A percentile compares a stretch with the other conserved stretches of the same genome.
phyloP scores from a whole-genome alignment of 2,329 filamentous ascomycete genomes.

The Colletotrichum sp. region DNA sequence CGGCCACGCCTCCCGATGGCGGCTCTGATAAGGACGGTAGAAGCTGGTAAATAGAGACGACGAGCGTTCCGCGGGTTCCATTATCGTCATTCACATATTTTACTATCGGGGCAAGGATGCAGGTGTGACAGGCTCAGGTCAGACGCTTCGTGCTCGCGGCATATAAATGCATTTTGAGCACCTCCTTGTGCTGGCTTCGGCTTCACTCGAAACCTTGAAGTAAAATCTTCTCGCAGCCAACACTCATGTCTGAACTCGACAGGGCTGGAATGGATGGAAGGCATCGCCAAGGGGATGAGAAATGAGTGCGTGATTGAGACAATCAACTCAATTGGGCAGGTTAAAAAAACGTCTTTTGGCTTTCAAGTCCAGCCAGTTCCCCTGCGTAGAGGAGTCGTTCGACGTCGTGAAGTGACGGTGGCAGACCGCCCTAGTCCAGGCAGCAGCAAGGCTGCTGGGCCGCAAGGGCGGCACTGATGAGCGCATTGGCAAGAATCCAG shows the following conservation, averaged over 20 bases:
- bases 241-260: no score
- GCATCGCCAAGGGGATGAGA: neutral
- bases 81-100: neutral
- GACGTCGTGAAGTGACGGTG: neutral
- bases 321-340: neutral
- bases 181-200: neutral
- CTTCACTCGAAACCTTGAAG: neutral
- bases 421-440: neutral
- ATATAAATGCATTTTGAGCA: neutral
- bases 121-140: no score
- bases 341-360: neutral
- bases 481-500: neutral
- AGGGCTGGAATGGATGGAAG: neutral
- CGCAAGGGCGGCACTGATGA: neutral
- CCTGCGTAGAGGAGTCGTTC: neutral
- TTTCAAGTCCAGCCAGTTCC: no score
- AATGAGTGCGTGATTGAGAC: neutral
- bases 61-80: neutral
- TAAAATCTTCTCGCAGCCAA: neutral
- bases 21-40: neutral
- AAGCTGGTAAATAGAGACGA: neutral
- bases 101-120: neutral
- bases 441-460: neutral
- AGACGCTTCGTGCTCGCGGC: no score
- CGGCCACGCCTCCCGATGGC: neutral